Conservation (phyloP, 208 protist genomes). For the Trypanosoma caninum region DNA sequence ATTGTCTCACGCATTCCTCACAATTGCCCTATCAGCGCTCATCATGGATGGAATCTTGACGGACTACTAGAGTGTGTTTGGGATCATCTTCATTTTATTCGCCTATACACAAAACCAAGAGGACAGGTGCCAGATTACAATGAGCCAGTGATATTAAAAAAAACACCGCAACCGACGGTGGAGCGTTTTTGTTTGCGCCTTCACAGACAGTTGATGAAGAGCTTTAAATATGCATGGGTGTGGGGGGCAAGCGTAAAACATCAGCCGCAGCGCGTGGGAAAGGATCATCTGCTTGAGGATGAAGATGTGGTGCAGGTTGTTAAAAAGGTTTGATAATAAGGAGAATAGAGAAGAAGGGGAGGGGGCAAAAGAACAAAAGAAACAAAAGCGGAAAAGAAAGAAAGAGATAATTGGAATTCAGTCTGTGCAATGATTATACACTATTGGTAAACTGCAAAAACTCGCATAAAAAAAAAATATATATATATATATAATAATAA, state of each 20-base stretch:
- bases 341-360: constrained; percentile 2
- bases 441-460: constrained; percentile 7
- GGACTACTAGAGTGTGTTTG: constrained; percentile 98
- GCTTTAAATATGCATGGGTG: constrained; percentile 98
- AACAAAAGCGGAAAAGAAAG: constrained; percentile 15
- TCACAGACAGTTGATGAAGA: constrained; percentile 95
- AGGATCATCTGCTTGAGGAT: constrained; percentile 97
- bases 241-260: constrained; percentile 98
- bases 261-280: constrained; percentile 96
- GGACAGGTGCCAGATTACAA: constrained; percentile 98
- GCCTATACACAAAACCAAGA: constrained; percentile 98
- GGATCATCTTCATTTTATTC: constrained; percentile 97
- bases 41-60: constrained; percentile 98
- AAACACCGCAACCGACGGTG: constrained; percentile 81
- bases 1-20: constrained; percentile 95
- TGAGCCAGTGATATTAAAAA: constrained; percentile 95
- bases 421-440: constrained; percentile 2
- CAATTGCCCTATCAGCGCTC: constrained; percentile 96
- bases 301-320: constrained; percentile 99
- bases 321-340: constrained; percentile 89
- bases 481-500: constrained; percentile 15
- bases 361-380: constrained; percentile 2
- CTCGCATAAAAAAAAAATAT: constrained; percentile 6
- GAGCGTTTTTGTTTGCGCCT: constrained; percentile 97
- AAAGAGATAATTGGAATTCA: background rate